Conservation (phyloP, 306 rosid species). For the Dalbergia oliveri region DNA sequence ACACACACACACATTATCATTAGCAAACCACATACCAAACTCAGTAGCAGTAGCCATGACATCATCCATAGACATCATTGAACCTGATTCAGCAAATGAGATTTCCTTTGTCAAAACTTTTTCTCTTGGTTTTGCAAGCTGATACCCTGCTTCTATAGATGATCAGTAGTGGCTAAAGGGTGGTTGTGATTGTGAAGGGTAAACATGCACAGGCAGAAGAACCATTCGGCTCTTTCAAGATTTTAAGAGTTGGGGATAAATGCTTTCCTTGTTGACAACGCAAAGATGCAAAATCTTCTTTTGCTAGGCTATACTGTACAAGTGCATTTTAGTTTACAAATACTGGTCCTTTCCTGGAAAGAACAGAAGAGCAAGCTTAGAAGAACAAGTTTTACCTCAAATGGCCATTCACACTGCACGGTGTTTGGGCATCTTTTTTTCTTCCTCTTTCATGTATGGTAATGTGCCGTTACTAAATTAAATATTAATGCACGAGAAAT, state of each 20-base stretch:
- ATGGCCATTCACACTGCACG: no score
- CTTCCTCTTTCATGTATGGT: no score
- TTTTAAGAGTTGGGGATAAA: conserved; percentile 46
- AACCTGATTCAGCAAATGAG: conserved; percentile 20
- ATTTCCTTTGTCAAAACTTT: conserved; percentile 9
- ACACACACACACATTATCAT: neutral
- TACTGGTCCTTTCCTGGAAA: no score
- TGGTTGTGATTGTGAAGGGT: neutral
- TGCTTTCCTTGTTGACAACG: conserved; percentile 47
- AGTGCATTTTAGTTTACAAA: no score
- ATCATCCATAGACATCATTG: conserved; percentile 24
- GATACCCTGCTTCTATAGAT: conserved; percentile 20
- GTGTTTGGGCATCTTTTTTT: no score
- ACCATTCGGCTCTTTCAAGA: neutral
- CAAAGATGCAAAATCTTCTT: conserved; percentile 40
- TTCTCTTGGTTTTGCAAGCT: neutral
- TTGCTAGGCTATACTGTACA: neutral
- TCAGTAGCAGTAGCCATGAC: conserved; percentile 43
- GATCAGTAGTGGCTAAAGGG: conserved; percentile 6
- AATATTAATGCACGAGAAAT: no score
- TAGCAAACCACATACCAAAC: conserved; percentile 48
- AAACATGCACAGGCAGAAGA: conserved; percentile 9
- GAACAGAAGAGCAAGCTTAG: no score
- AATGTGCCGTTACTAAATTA: no score
- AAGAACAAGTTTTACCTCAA: no score